Percentiles rank a stretch among this genome's conserved stretches.
phyloP scores from a whole-genome alignment of 83 land plant genomes.

The Thuja plicata region DNA sequence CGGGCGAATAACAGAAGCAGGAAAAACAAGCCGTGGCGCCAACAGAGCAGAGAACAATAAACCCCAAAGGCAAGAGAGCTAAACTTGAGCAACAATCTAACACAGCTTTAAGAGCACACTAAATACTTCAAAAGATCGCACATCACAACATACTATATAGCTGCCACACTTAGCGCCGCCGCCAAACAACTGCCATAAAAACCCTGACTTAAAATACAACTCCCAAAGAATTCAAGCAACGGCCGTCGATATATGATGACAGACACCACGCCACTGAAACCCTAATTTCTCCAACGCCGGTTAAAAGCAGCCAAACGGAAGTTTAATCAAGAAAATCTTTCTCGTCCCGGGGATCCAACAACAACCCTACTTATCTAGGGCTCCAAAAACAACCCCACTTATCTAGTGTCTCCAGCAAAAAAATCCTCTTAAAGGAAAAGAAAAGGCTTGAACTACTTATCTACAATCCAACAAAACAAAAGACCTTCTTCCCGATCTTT shows the following conservation, averaged over 20 bases:
- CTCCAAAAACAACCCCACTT: neutral
- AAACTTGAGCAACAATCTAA: neutral
- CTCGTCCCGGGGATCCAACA: neutral
- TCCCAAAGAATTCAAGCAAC: neutral
- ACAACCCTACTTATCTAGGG: neutral
- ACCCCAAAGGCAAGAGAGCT: neutral
- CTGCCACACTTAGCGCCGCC: neutral
- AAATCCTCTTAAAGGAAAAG: neutral
- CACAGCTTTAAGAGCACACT: neutral
- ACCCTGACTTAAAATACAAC: neutral
- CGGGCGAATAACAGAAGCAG: neutral
- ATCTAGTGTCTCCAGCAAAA: neutral
- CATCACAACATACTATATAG: neutral
- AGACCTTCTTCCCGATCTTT: neutral
- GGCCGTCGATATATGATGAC: neutral
- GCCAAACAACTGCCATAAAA: neutral
- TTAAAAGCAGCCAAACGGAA: neutral
- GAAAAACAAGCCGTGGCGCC: neutral
- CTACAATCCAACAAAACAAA: neutral
- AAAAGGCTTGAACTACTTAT: neutral
- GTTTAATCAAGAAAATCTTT: neutral
- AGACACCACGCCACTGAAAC: neutral
- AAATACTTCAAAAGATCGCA: neutral
- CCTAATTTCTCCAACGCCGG: neutral
- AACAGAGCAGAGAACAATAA: neutral